Conservation (phyloP, 495 filamentous ascomycete genomes). For the Neurospora hispaniola region DNA sequence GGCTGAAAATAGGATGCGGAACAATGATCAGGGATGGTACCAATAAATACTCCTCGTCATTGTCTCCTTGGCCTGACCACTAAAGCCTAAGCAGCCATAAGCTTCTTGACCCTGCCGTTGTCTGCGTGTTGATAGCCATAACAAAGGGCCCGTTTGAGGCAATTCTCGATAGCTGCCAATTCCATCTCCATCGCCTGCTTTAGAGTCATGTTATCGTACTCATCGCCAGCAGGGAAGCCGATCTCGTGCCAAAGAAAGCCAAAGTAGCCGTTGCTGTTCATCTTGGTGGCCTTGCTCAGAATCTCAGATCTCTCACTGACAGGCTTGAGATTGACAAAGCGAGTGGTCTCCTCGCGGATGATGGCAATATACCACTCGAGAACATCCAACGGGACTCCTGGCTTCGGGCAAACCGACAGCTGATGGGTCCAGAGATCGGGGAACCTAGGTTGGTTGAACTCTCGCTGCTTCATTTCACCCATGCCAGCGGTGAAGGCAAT, state of each 20-base stretch:
- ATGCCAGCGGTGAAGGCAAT: constrained; percentile 25
- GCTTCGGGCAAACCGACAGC: constrained; percentile 31
- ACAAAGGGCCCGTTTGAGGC: constrained; percentile 22
- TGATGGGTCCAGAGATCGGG: constrained; percentile 31
- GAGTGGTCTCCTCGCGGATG: constrained; percentile 36
- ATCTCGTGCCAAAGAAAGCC: constrained; percentile 36
- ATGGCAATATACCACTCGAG: constrained; percentile 44
- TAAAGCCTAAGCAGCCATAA: not conserved
- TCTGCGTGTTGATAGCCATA: not conserved
- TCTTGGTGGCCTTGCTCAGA: constrained; percentile 15
- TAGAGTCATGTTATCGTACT: constrained; percentile 26
- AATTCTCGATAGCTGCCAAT: constrained; percentile 28
- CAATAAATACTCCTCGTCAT: not conserved
- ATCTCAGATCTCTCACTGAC: constrained; percentile 23
- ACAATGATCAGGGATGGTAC: not conserved
- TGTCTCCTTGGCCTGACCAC: not conserved
- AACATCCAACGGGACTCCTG: constrained; percentile 29
- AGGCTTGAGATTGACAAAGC: constrained; percentile 9
- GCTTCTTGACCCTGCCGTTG: not conserved
- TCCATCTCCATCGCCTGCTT: constrained; percentile 24
- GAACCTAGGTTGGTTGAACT: constrained; percentile 27
- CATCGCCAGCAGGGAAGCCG: constrained; percentile 16
- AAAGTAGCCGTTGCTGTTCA: constrained; percentile 24
- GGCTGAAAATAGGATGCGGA: not conserved
- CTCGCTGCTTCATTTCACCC: constrained; percentile 5